These are phyloP conservation scores for Tubosaeta sp. DNA, from an alignment of 768 basidiomycete genomes.

Conservation along the genomic window DNA sequence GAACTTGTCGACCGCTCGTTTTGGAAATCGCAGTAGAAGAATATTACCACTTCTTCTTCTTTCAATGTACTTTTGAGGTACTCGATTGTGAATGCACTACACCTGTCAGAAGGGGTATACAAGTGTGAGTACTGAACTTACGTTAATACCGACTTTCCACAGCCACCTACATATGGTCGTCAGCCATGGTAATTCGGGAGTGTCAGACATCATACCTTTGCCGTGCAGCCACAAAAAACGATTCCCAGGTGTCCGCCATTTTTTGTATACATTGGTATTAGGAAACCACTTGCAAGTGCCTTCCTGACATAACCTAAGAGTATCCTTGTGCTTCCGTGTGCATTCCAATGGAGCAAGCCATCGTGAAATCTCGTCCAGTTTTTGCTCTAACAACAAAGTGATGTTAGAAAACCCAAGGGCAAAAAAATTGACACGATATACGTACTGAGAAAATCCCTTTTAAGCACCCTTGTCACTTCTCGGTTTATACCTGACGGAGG, in stretches of 20 bases:
- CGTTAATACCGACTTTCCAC: constrained; percentile 2
- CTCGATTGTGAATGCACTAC: constrained; percentile 4
- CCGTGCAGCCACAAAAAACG: constrained; percentile 5
- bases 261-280: not conserved
- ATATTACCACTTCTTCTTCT: not conserved
- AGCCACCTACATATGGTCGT: not conserved
- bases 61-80: not conserved
- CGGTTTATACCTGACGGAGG: not conserved
- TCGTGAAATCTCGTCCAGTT: not conserved
- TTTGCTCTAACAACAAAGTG: not conserved
- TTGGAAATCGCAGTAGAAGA: constrained; percentile 6
- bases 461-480: not conserved
- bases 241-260: not conserved
- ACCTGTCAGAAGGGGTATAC: not conserved
- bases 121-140: not conserved
- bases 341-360: constrained; percentile 2
- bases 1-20: not conserved
- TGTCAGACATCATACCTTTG: not conserved
- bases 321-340: not conserved
- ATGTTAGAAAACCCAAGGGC: not conserved
- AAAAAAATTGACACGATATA: not conserved
- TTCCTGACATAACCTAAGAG: not conserved
- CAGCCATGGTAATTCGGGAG: not conserved
- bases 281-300: constrained; percentile 2
- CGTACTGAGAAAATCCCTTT: not conserved